phyloP scores from a whole-genome alignment of 2,329 filamentous ascomycete genomes.

The Aspergillus thermomutatus region DNA sequence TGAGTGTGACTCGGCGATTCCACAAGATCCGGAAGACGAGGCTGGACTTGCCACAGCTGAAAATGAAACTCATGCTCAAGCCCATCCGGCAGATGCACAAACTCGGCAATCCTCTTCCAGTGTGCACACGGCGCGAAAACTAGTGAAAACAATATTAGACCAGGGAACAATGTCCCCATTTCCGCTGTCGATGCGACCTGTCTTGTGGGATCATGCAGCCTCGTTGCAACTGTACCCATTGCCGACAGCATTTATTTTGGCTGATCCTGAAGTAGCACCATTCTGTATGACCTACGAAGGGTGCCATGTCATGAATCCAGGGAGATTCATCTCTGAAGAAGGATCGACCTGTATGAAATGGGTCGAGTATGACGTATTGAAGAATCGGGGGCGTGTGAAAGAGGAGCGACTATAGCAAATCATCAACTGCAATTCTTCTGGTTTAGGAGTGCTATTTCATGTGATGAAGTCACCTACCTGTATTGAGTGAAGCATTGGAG shows the following conservation, averaged over 20 bases:
- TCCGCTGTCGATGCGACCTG: constrained; percentile 70
- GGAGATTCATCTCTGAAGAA: constrained; percentile 67
- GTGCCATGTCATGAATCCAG: constrained; percentile 93
- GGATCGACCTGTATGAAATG: constrained; percentile 70
- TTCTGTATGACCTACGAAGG: constrained; percentile 93
- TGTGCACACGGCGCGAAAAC: constrained; percentile 60
- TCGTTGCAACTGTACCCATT: constrained; percentile 81
- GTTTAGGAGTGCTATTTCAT: not conserved
- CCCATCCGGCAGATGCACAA: constrained; percentile 12
- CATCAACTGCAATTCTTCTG: not conserved
- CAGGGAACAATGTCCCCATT: constrained; percentile 90
- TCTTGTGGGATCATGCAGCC: constrained; percentile 83
- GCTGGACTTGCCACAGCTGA: constrained; percentile 32
- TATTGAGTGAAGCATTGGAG: not conserved
- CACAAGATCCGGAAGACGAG: constrained; percentile 22
- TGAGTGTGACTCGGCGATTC: constrained; percentile 19
- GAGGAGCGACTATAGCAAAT: constrained; percentile 56
- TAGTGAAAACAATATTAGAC: constrained; percentile 88
- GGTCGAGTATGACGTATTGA: constrained; percentile 79
- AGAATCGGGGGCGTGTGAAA: constrained; percentile 57
- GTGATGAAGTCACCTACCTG: too few species aligned
- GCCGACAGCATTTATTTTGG: constrained; percentile 76
- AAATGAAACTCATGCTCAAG: constrained; percentile 20
- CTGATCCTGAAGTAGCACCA: constrained; percentile 75
- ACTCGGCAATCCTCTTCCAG: constrained; percentile 23